Conservation (phyloP, 2,329 filamentous ascomycete genomes). For the Coniosporium tulheliwenetii region DNA sequence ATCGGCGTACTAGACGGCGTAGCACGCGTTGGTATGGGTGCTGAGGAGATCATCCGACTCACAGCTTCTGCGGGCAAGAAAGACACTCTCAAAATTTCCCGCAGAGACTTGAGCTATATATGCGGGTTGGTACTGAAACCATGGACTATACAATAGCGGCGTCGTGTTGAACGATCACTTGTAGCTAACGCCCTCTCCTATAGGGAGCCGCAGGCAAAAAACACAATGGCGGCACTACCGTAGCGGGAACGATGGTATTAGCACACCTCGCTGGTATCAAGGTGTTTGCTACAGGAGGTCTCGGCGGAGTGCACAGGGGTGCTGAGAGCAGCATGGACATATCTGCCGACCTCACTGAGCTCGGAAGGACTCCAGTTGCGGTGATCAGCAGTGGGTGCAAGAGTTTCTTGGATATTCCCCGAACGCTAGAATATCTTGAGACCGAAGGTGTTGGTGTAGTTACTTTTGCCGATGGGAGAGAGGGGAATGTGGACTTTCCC, state of each 20-base stretch:
- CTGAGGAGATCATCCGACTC: slow-evolving; percentile 59
- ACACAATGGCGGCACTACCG: slow-evolving; percentile 80
- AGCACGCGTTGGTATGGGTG: slow-evolving; percentile 61
- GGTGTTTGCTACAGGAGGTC: slow-evolving; percentile 85
- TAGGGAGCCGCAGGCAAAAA: slow-evolving; percentile 50
- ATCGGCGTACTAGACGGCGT: slow-evolving; percentile 76
- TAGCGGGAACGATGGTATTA: slow-evolving; percentile 84
- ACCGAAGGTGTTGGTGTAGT: slow-evolving; percentile 65
- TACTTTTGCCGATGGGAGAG: slow-evolving; percentile 74
- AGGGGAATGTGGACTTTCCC: slow-evolving; percentile 65
- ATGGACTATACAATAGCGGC: not conserved
- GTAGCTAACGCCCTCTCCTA: not conserved
- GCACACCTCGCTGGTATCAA: slow-evolving; percentile 76
- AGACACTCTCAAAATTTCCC: slow-evolving; percentile 65
- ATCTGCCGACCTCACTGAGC: slow-evolving; percentile 86
- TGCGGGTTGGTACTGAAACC: slow-evolving; percentile 47
- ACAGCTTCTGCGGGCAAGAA: slow-evolving; percentile 47
- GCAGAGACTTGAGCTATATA: slow-evolving; percentile 72
- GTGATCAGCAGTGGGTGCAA: slow-evolving; percentile 88
- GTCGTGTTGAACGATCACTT: not conserved
- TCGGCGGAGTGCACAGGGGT: slow-evolving; percentile 86
- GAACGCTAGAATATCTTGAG: slow-evolving; percentile 70
- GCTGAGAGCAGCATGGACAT: slow-evolving; percentile 81
- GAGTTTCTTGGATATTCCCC: slow-evolving; percentile 82
- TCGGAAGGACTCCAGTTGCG: slow-evolving; percentile 75